Conservation (phyloP, 148 eudicot genomes). For the Rhododendron mucronatum region DNA sequence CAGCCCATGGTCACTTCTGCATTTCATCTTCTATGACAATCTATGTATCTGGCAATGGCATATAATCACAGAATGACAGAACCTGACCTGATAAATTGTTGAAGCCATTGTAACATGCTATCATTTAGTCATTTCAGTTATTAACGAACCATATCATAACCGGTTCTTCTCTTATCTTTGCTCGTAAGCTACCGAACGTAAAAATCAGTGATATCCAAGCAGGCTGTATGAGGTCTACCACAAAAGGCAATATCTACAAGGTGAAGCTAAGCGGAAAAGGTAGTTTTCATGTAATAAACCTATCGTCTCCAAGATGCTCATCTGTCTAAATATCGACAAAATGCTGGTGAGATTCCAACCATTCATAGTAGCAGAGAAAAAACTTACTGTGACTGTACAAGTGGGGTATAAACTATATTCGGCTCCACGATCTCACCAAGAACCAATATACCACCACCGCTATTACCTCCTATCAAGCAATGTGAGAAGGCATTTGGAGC, state of each 20-base stretch:
- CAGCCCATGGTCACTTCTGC: neutral
- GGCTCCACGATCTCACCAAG: slow-evolving; percentile 99
- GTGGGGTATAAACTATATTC: slow-evolving; percentile 86
- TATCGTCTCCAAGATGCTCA: neutral
- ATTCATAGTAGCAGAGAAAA: slow-evolving; percentile 4
- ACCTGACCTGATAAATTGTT: slow-evolving; percentile 3
- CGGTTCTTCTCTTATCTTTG: neutral
- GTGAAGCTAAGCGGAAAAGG: neutral
- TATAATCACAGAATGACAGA: neutral
- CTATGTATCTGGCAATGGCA: neutral
- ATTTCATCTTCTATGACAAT: neutral
- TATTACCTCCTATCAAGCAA: slow-evolving; percentile 87
- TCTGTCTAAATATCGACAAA: neutral
- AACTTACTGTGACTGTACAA: slow-evolving; percentile 96
- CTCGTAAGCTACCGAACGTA: neutral
- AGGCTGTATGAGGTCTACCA: neutral
- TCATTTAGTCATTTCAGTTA: neutral
- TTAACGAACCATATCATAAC: neutral
- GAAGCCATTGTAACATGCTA: neutral
- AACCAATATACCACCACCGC: slow-evolving; percentile 92
- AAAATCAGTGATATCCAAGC: neutral
- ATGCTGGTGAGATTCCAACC: neutral
- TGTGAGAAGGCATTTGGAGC: slow-evolving; percentile 94
- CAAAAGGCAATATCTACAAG: neutral
- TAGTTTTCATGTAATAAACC: neutral